Percentiles rank a stretch among this genome's conserved stretches.
Evolutionary conservation across 1,284 basidiomycete species (phyloP).

Genomic region (Ganoderma multipileum): DNA sequence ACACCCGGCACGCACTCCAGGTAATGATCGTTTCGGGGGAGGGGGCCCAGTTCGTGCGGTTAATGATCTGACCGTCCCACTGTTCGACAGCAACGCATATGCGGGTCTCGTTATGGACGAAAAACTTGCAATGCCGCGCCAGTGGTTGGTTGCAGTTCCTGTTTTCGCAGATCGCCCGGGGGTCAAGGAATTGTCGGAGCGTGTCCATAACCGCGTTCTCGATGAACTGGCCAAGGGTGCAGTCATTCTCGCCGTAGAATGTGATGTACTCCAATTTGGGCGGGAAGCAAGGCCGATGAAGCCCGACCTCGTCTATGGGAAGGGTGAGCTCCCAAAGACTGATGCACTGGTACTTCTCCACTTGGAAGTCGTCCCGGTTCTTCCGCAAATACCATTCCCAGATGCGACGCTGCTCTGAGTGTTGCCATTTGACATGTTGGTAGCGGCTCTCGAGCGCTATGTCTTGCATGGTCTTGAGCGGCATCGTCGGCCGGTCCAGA

Average conservation of each 20-base stretch:
- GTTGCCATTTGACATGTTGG: constrained; percentile 75
- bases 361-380: constrained; percentile 84
- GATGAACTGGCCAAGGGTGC: constrained; percentile 92
- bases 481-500: constrained; percentile 50
- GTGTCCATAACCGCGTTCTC: constrained; percentile 81
- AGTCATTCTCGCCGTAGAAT: constrained; percentile 94
- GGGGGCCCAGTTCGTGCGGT: constrained; percentile 55
- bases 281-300: constrained; percentile 73
- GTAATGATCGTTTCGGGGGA: constrained; percentile 85
- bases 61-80: constrained; percentile 80
- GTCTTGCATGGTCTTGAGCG: constrained; percentile 58
- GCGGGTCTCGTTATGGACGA: constrained; percentile 88
- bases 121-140: constrained; percentile 87
- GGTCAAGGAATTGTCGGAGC: constrained; percentile 70
- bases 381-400: constrained; percentile 94
- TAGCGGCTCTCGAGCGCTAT: constrained; percentile 78
- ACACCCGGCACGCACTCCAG: constrained; percentile 91
- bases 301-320: constrained; percentile 70
- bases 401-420: constrained; percentile 84
- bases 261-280: constrained; percentile 77
- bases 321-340: constrained; percentile 78
- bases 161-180: constrained; percentile 79
- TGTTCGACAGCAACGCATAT: constrained; percentile 88
- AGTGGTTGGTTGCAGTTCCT: constrained; percentile 86
- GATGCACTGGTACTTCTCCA: constrained; percentile 94